Base-by-base conservation (phyloP, 371 early-diverging fungal genomes). In the Batrachochytrium dendrobatidis region DNA sequence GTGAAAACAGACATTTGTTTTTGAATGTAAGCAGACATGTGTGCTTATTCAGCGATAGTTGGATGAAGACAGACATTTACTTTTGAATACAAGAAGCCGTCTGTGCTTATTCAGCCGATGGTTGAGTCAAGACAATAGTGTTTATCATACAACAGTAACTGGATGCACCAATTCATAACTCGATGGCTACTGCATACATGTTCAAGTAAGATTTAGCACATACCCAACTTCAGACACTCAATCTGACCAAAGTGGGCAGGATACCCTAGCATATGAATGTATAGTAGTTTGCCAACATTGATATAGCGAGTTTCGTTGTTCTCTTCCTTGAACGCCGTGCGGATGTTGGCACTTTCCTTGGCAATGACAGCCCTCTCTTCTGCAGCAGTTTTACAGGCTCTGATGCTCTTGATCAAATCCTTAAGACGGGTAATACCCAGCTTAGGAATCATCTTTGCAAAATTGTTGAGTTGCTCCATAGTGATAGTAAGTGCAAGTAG, bases 241-340 rank as follows among this genome's bases (percentile, higher is more conserved):
- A 98, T 93, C 78, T 98, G 96, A 18, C 98, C 98, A 70, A 95
- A 98, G 68, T 95, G 96, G 39, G 95, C 94, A 32, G 97, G 94
- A 66, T 94, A 94, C 28, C 97, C 95, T 44, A 98, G 85, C 94
- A 98, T 90, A 68, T 95, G 93, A 59, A 98, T 94, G 66, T 95
- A 98, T 7, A 98, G 76, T 61, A 98, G 78, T 73, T 98, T 98
- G 44, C 92, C 87, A 48, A 98, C 89, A 69, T 95, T 95, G 65
- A 87, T 80, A 66, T 91, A 86, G 33, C 94, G 80, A 25, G 83
- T 80, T 45, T 91, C 94, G 43, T 71, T 70, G 68, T 87, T 86
- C 65, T 90, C 93, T 55, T 92, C 91, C 72, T 89, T 92, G 79
- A 95, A 92, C 12, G 87, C 83, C 17, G 95, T 93, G 64, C 98